Evolutionary conservation across 2,329 filamentous ascomycete genomes (phyloP), one percentile per base, ranked within the genome.

Genomic region (Penicillium sp.): DNA sequence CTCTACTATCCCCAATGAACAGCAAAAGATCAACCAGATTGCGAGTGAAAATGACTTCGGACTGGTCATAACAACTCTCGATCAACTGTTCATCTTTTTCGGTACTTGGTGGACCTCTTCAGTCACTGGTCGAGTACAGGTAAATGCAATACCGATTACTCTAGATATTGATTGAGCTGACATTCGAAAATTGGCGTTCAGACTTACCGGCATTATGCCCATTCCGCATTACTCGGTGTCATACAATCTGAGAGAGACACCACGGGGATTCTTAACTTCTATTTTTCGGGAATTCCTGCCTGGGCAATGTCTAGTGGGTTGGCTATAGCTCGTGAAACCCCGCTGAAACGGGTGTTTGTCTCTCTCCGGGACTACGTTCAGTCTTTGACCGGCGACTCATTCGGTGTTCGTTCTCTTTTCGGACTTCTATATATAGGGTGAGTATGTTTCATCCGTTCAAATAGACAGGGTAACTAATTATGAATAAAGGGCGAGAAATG

Each of bases 21-120:
- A 72, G 58, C 68, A 75, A 56, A 74, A 71, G 50, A 64, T 77
- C 19, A 69, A 73, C 33, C 65, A 70, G 40, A 70, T 78, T 43
- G 68, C 70, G 21, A 66, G 70, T 7, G 76, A 79, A 55, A 79
- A 78, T 64, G 75, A 77, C 40, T 77, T 74, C 54, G 76, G 76
- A 11, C 60, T 78, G 49, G 60, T 75, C 8, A 71, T 78, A 61
- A 72, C 74, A 39, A 75, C 72, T 25, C 47, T 76, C 29, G 76
- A 78, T 57, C 75, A 77, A 52, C 57, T 76, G 10, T 67, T 69
- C n/a, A 70, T 72, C 16, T 76, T 77, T 50, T 65, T 75, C n/a
- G 68, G 73, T 3, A 72, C 71, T 9, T 78, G 76, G 76, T 77
- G 75, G 75, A 70, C 75, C 10, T 69, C 66, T 11, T 73, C 75